A percentile compares a stretch with the other conserved stretches of the same genome.
These are phyloP conservation scores for Acrodontium crateriforme DNA, from an alignment of 2,329 filamentous ascomycete species.

Conservation along the genomic window DNA sequence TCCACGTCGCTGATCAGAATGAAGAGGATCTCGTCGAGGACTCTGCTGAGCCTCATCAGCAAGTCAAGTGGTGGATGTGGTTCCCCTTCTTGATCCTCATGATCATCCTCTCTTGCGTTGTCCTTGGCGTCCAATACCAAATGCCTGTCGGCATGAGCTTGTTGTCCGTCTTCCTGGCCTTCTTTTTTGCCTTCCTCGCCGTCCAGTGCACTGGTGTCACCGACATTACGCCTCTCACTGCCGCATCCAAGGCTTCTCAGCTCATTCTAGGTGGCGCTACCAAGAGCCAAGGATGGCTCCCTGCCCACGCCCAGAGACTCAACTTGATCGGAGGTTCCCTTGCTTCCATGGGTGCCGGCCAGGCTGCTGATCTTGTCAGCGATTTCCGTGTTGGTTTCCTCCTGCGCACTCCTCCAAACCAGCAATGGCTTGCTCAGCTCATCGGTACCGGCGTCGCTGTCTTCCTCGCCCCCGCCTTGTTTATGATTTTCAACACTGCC, in stretches of 20 bases:
- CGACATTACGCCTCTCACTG: constrained; percentile 50
- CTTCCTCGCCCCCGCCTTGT: constrained; percentile 53
- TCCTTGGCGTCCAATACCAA: constrained; percentile 37
- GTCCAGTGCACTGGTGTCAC: constrained; percentile 42
- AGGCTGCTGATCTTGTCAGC: constrained; percentile 37
- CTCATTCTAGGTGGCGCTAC: constrained; percentile 54
- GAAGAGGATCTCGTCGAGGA: constrained; percentile 36
- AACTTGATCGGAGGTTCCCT: constrained; percentile 50
- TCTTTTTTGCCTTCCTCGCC: constrained; percentile 48
- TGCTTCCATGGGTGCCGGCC: constrained; percentile 26
- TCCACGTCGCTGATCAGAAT: no score
- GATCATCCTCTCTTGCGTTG: constrained; percentile 37
- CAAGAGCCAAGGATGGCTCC: constrained; percentile 36
- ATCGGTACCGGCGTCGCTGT: constrained; percentile 50
- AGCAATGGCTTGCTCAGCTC: constrained; percentile 54
- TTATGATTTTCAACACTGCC: constrained; percentile 52
- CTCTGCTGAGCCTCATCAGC: constrained; percentile 32
- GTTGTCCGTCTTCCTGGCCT: constrained; percentile 42
- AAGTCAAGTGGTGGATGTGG: constrained; percentile 43
- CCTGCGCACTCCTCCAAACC: constrained; percentile 47
- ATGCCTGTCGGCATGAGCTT: constrained; percentile 45
- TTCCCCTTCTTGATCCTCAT: constrained; percentile 31
- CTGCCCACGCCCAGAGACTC: constrained; percentile 44
- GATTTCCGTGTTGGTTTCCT: constrained; percentile 59
- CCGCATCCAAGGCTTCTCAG: constrained; percentile 54